These are phyloP conservation scores for Ganoderma meredithae DNA, from an alignment of 1,284 basidiomycete species.

Conservation along the genomic window DNA sequence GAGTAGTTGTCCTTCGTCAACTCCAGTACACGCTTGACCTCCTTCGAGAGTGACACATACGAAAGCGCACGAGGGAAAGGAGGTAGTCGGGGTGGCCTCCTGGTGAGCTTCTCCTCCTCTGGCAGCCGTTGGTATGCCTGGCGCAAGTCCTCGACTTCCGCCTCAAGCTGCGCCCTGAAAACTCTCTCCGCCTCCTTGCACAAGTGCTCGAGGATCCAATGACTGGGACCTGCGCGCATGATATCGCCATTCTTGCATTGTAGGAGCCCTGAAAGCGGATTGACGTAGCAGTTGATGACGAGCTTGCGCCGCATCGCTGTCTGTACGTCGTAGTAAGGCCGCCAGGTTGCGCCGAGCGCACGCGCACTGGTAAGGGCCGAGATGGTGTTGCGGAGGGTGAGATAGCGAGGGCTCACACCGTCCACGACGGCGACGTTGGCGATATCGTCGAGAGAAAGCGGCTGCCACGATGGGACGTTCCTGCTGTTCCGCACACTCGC, in stretches of 20 bases:
- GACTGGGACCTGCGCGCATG: constrained; percentile 52
- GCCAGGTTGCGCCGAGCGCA: constrained; percentile 71
- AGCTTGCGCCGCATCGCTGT: constrained; percentile 83
- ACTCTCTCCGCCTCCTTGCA: constrained; percentile 67
- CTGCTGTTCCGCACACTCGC: constrained; percentile 28
- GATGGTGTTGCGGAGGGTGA: constrained; percentile 74
- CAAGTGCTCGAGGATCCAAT: constrained; percentile 55
- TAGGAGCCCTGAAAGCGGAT: constrained; percentile 87
- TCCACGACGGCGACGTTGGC: constrained; percentile 43
- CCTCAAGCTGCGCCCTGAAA: constrained; percentile 59
- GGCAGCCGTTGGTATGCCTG: constrained; percentile 30
- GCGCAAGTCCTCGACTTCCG: constrained; percentile 44
- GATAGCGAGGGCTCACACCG: constrained; percentile 50
- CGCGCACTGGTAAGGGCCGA: constrained; percentile 66
- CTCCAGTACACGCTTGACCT: constrained; percentile 62
- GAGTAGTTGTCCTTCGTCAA: constrained; percentile 73
- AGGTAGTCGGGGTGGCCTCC: constrained; percentile 33
- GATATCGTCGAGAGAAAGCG: constrained; percentile 62
- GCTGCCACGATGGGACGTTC: constrained; percentile 5
- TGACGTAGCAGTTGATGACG: constrained; percentile 87
- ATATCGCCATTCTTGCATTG: constrained; percentile 85
- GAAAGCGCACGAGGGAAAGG: constrained; percentile 51
- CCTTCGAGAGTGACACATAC: constrained; percentile 49
- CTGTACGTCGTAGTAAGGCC: constrained; percentile 75
- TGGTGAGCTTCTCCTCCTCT: neutral